Base-by-base conservation (phyloP, 2,329 filamentous ascomycete species). In the Ophiostoma piceae region DNA sequence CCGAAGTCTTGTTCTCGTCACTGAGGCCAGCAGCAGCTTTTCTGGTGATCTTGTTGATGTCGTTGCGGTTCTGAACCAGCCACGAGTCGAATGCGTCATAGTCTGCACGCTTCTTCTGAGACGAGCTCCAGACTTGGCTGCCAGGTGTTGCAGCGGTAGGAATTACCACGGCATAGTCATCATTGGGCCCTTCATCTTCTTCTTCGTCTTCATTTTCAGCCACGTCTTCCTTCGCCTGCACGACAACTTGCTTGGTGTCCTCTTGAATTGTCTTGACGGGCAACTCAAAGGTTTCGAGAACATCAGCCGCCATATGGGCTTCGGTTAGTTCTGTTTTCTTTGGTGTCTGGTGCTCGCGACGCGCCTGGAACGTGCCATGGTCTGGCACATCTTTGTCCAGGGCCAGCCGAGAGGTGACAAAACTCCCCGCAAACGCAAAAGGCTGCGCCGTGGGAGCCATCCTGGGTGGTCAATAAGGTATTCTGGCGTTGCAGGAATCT, bases 51-150 rank as follows among this genome's bases (percentile, higher is more conserved):
- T 74, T 73, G 3, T 69, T 9, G 29, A 79, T 80, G 73, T 82
- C 73, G 2, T 73, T 69, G 29, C 79, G 78, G 70, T 81, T 79
- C 43, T 77, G 72, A 26, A 75, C 73, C 9, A 83, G 73, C 78
- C 79, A 83, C 1, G 77, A 76, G 67, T 84, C 79, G 67, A 88
- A 86, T 39, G 80, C 80, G 1, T 81, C 79, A 71, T 84, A 81
- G 67, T 88, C 84, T 3, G 77, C 77, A 14, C 81, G 81, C 68
- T 84, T 84, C 73, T 80, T 82, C 65, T 85, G 80, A 0, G 80
- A 80, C n/a, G 81, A 19, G 22, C n/a, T 68, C 35, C 60, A 65
- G 6, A 19, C n/a, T 22, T 62, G 65, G 16, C 60, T 6, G 2
- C 62, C 35, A 2, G 62, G 6, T 26, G 9, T 9, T 32, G 35